Conservation (phyloP, 805 yeast species). For the Metschnikowia aberdeeniae region DNA sequence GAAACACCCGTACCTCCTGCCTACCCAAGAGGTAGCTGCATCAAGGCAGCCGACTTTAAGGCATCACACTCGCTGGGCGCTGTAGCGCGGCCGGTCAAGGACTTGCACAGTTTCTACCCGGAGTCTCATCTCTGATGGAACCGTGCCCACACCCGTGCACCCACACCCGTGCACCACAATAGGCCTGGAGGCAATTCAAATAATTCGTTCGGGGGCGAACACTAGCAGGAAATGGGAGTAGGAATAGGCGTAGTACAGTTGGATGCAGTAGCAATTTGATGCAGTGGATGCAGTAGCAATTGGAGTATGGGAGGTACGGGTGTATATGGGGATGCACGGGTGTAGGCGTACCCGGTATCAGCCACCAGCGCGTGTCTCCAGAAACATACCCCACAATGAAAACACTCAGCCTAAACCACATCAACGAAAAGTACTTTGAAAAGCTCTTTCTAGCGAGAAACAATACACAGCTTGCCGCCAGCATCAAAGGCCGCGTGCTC, state of each 20-base stretch:
- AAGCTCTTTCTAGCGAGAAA: constrained; percentile 18
- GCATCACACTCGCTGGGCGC: constrained; percentile 49
- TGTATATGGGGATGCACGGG: neutral
- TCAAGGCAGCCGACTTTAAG: constrained; percentile 52
- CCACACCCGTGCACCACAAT: neutral
- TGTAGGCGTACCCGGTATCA: no score
- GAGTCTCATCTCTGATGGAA: constrained; percentile 16
- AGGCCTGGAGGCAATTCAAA: no score
- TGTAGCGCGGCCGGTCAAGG: constrained; percentile 52
- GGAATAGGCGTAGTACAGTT: no score
- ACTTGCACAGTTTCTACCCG: constrained; percentile 24
- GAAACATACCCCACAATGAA: constrained; percentile 1
- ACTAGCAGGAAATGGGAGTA: no score
- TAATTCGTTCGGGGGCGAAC: no score
- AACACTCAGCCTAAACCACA: constrained; percentile 16
- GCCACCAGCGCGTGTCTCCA: neutral
- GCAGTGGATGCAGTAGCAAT: no score
- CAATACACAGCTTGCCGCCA: constrained; percentile 17
- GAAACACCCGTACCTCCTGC: constrained; percentile 29
- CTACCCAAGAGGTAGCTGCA: constrained; percentile 48
- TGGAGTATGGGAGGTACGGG: no score
- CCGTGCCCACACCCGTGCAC: neutral
- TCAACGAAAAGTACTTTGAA: constrained; percentile 17
- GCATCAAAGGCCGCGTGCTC: constrained; percentile 58
- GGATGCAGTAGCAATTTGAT: no score